Percentiles rank a stretch among this genome's conserved stretches.
Conservation (phyloP, 2,329 filamentous ascomycete genomes). For the Botryotinia convoluta region DNA sequence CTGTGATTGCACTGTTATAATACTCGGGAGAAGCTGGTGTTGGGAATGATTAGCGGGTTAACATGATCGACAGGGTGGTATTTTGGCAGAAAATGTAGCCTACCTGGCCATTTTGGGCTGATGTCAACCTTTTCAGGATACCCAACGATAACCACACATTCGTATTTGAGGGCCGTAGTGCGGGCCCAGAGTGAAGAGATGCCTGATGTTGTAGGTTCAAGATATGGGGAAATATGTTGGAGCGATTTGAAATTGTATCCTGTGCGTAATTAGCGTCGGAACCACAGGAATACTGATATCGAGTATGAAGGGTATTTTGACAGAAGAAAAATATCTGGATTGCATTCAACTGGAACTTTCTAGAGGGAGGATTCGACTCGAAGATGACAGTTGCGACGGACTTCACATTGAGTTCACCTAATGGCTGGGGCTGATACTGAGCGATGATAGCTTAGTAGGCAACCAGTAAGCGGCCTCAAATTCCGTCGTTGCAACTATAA, state of each 20-base stretch:
- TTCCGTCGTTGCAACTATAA: too few relatives aligned
- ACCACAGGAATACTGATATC: too few relatives aligned
- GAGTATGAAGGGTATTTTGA: too few relatives aligned
- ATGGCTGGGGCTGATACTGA: too few relatives aligned
- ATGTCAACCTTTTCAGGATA: conserved; percentile 70
- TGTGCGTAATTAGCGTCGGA: conserved; percentile 1
- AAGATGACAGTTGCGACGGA: too few relatives aligned
- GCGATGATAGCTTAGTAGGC: too few relatives aligned
- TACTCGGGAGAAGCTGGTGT: conserved; percentile 46
- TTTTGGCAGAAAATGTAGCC: conserved; percentile 44
- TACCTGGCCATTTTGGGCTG: conserved; percentile 47
- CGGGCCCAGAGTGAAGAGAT: conserved; percentile 71
- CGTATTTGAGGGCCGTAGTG: conserved; percentile 60
- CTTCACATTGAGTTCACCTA: too few relatives aligned
- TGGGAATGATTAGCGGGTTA: not conserved
- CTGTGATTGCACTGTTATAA: conserved; percentile 54
- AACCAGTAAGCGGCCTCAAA: too few relatives aligned
- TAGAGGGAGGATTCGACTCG: too few relatives aligned
- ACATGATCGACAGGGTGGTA: conserved; percentile 38
- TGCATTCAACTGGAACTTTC: too few relatives aligned
- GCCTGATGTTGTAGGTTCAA: conserved; percentile 65
- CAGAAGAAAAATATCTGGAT: too few relatives aligned
- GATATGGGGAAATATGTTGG: conserved; percentile 62
- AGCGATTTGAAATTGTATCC: conserved; percentile 75
- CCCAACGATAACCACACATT: conserved; percentile 56